phyloP scores from a whole-genome alignment of 2,329 filamentous ascomycete species.

The Chalaropsis thielavioides region DNA sequence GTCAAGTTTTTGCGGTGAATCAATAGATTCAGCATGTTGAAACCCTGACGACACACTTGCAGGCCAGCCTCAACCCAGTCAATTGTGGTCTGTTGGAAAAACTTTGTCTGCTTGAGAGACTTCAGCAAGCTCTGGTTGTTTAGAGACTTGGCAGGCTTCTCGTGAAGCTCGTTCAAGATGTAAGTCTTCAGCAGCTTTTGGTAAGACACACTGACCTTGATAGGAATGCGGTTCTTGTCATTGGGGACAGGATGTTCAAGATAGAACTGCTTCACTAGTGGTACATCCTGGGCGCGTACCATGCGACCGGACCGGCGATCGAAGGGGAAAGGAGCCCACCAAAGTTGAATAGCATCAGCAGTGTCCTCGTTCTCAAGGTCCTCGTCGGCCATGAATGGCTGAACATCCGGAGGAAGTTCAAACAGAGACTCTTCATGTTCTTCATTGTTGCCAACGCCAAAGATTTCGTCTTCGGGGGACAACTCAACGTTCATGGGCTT shows the following conservation, averaged over 20 bases:
- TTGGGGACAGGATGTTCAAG: constrained; percentile 76
- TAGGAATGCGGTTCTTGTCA: constrained; percentile 47
- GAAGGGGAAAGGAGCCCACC: constrained; percentile 98
- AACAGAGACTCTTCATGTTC: constrained; percentile 70
- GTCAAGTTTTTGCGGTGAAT: constrained; percentile 98
- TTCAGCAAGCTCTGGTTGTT: constrained; percentile 86
- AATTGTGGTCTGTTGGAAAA: constrained; percentile 98
- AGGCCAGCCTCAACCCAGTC: constrained; percentile 98
- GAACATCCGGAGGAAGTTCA: constrained; percentile 60
- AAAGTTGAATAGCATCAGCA: constrained; percentile 76
- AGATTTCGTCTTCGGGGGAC: constrained; percentile 86
- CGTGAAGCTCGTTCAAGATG: constrained; percentile 92
- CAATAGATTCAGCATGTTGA: constrained; percentile 96
- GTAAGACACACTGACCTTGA: constrained; percentile 95
- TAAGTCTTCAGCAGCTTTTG: constrained; percentile 95
- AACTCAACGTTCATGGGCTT: constrained; percentile 86
- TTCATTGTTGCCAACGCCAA: constrained; percentile 63
- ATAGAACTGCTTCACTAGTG: constrained; percentile 96
- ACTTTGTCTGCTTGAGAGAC: constrained; percentile 90
- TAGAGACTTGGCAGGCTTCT: constrained; percentile 86
- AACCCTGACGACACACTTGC: constrained; percentile 94
- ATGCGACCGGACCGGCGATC: constrained; percentile 86
- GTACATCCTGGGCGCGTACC: constrained; percentile 94
- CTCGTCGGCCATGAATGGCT: constrained; percentile 83
- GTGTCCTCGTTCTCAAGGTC: constrained; percentile 83